These are phyloP conservation scores for Giardia duodenalis DNA, from an alignment of 208 protist genomes.

Conservation along the genomic window DNA sequence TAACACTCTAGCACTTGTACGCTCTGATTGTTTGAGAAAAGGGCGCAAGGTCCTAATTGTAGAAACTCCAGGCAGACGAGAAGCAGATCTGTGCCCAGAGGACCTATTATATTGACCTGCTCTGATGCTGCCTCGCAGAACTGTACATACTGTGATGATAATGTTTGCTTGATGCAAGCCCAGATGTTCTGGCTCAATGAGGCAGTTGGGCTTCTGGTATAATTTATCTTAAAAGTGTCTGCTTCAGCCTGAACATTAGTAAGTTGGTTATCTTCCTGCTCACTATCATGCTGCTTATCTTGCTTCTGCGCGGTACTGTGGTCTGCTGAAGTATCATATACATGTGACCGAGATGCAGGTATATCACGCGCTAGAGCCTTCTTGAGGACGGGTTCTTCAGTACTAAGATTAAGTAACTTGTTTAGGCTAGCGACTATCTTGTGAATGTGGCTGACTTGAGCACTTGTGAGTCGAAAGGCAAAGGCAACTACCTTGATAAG, in stretches of 20 bases:
- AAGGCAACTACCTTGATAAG: not conserved
- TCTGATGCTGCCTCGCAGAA: not conserved
- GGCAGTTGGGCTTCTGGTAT: not conserved
- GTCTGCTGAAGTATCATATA: not conserved
- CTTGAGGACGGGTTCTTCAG: not conserved
- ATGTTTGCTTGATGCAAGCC: not conserved
- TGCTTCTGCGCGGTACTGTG: not conserved
- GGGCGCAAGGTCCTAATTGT: not conserved
- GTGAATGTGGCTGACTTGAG: not conserved
- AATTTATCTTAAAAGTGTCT: not conserved
- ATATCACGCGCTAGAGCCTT: not conserved
- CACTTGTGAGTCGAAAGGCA: not conserved
- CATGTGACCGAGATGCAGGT: not conserved
- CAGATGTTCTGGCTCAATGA: not conserved
- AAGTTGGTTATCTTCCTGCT: not conserved
- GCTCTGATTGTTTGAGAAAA: not conserved
- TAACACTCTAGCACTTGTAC: not conserved
- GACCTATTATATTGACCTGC: not conserved
- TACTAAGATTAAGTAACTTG: not conserved
- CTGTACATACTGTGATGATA: not conserved
- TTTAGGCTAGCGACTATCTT: not conserved
- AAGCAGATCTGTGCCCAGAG: not conserved
- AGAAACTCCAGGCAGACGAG: not conserved
- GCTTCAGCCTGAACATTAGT: not conserved
- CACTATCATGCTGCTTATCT: not conserved